Evolutionary conservation across 2,329 filamentous ascomycete genomes (phyloP).

Genomic region (Endoconidiophora polonica): DNA sequence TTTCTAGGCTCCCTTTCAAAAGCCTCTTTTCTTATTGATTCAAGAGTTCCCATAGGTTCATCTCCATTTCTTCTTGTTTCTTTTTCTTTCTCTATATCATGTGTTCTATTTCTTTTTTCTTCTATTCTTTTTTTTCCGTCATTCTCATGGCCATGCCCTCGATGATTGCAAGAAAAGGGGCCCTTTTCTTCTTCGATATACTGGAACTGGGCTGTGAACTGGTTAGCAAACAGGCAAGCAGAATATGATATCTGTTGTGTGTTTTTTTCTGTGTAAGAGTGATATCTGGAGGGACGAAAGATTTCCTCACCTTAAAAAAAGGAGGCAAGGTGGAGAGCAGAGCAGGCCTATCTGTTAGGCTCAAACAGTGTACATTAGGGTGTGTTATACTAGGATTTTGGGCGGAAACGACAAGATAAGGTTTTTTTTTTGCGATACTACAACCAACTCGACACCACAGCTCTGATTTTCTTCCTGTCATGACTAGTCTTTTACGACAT

Average conservation of each 20-base stretch:
- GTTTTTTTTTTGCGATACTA: too few relatives aligned
- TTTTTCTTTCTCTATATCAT: constrained; percentile 4
- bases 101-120: constrained; percentile 1
- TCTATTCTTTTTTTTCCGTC: not conserved
- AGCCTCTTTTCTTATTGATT: not conserved
- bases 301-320: not conserved
- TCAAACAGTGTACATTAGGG: constrained; percentile 13
- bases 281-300: not conserved
- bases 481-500: too few relatives aligned
- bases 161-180: too few relatives aligned
- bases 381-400: constrained; percentile 1
- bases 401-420: too few relatives aligned
- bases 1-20: not conserved
- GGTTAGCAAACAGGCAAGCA: not conserved
- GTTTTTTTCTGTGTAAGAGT: not conserved
- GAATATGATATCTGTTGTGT: not conserved
- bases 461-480: too few relatives aligned
- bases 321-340: not conserved
- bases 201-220: too few relatives aligned
- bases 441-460: not conserved
- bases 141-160: not conserved
- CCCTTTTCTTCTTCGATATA: too few relatives aligned
- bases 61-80: constrained; percentile 6
- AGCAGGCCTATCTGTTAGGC: not conserved
- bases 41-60: not conserved